Base-by-base conservation (phyloP, 768 basidiomycete genomes). In the Hericium alpestre region DNA sequence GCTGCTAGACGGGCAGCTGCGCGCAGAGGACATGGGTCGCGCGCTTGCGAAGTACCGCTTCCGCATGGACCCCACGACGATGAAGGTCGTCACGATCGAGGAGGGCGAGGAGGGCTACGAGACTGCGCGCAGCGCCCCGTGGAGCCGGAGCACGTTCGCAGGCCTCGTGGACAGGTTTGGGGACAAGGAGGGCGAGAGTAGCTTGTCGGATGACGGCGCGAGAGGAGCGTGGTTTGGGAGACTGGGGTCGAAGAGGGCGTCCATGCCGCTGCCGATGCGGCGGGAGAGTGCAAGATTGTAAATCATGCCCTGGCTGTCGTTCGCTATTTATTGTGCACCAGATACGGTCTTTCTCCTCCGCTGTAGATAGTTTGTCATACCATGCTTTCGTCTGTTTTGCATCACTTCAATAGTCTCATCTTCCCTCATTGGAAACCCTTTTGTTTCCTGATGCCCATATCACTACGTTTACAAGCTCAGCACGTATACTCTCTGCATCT, bases 81-180 rank as follows among this genome's bases (percentile, higher is more conserved):
- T 75, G 72, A 76, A 76, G 64, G 79, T 82, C 55, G 63, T 81
- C 41, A 79, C 79, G 16, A 18, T 16, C 2, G 18, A 16, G 75
- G 74, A 78, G 55, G 78, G 76, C 16, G 79, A 81, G 63, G 68
- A 70, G 0, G 77, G 77, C 2, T 79, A 79, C 61, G 75, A 62
- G 37, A 41, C 56, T 2, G 63, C 63, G 52, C 54, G 23, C 13
- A 65, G 55, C 38, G 64, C 56, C 2, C 15, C n/a, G 0, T 53
- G 53, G 38, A 38, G 43, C n/a, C 12, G 43, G 43, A 46, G 43
- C 11, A 10, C 15, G 43, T 46, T 46, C 11, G 43, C 13, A 5
- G 13, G 9, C n/a, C 43, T 20, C 43, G 43, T n/a, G 18, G 16
- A 15, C 1, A 43, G 15, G 41, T 18, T 18, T 8, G 41, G 16